Base-by-base conservation (phyloP, 495 filamentous ascomycete species). In the Viridothelium virens region DNA sequence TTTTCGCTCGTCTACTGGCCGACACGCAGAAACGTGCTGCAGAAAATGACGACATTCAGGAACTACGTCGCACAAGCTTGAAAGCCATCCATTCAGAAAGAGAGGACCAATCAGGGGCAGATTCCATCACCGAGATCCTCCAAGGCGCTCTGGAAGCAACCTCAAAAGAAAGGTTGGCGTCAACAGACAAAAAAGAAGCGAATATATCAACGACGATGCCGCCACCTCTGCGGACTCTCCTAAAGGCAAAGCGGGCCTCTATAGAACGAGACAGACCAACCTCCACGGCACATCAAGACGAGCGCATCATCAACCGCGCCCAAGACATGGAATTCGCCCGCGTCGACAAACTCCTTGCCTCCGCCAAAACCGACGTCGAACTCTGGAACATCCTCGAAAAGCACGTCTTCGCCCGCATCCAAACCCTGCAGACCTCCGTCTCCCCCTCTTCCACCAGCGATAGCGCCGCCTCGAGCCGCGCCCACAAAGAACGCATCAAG, bases 361-460 rank as follows among this genome's bases (percentile, higher is more conserved):
- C 64, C 1, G 84, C 84, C 9, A 73, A 77, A 61, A 85, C 85
- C 0, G 91, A 94, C 66, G 74, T 82, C 18, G 84, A 85, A 36
- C 72, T 95, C 9, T 95, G 91, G 91, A 76, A 83, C 2, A 76
- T 91, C 0, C 80, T 94, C 67, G 82, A 89, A 65, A 75, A 79
- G 2, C 84, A 89, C 63, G 86, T 95, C 25, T 74, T 79, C 38
- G 48, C 65, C 12, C 44, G 66, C 34, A 69, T 75, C 18, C 36
- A 64, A 3, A 31, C 65, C 46, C 56, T 76, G 3, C 61, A 73
- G 11, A 68, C 74, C 3, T 72, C 77, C 48, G 18, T 25, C 11
- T 53, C 48, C 48, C 1, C 48, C 48, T 53, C 48, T n/a, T 53
- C n/a, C 48, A 14, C 48, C 48, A 16, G 14, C 41, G 9, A 9